Evolutionary conservation across 345 rosid genomes (phyloP), one percentile per base, ranked within the genome.

Genomic region (Dovyalis caffra): DNA sequence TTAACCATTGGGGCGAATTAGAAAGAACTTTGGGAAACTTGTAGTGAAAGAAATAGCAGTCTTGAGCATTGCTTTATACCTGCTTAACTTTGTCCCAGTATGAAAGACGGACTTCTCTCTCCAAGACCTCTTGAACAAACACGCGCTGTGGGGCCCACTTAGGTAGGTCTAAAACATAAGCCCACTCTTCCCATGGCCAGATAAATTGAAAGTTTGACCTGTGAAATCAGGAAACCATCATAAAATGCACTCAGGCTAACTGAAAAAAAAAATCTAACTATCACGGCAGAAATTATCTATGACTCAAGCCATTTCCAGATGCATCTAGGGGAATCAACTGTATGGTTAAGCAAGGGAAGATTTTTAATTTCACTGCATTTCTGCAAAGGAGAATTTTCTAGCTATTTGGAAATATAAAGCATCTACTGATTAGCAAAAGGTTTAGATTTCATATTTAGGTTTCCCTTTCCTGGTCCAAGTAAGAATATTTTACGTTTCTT

Each of bases 151-250:
- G 99, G 34, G 97, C 98, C 99, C 99, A 95, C 80, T 89, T 90
- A 78, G 98, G 98, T 69, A 95, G 97, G 79, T 88, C 97, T 76
- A 95, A 79, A 74, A 95, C 99, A 87, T 86, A 88, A 69, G 92
- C 97, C 99, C 99, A 95, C 81, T 95, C 99, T 82, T 95, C 99
- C 99, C 99, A 95, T 12, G 99, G 99, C 99, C 99, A 95, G 76
- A 93, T 93, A 85, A 93, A 93, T 74, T 95, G 98, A 77, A 95
- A 95, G 82, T 95, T 95, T 73, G 99, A 95, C 79, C 99, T 95
- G 88, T 40, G 76, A 77, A 72, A 26, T 60, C 77, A 73, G 25
- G 40, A 83, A 77, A 8, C 25, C 38, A 75, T 66, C 28, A 47
- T 64, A 68, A 75, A 47, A 45, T 56, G 40, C 16, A 71, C 16